phyloP scores from a whole-genome alignment of 1,139 yeast species.

The Debaryomyces sp. region DNA sequence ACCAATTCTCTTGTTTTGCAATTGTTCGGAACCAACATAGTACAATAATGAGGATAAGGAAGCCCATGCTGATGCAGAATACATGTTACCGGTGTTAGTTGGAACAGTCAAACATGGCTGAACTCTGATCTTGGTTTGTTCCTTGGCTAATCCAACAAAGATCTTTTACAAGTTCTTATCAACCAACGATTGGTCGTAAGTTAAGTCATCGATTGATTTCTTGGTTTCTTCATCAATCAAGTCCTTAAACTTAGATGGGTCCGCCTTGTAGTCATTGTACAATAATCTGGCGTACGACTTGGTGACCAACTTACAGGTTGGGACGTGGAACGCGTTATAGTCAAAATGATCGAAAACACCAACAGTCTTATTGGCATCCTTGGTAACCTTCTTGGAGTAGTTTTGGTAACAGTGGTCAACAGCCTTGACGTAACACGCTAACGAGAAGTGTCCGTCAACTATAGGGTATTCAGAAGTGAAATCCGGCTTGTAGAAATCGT shows the following conservation, averaged over 20 bases:
- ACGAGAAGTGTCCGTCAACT: slow-evolving; percentile 96
- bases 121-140: slow-evolving; percentile 67
- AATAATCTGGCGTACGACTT: slow-evolving; percentile 92
- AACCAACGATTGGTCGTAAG: slow-evolving; percentile 77
- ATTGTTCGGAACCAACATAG: slow-evolving; percentile 70
- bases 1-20: slow-evolving; percentile 86
- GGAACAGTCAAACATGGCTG: slow-evolving; percentile 83
- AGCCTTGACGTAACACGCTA: slow-evolving; percentile 93
- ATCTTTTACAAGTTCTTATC: slow-evolving; percentile 85
- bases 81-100: slow-evolving; percentile 98
- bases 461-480: slow-evolving; percentile 95
- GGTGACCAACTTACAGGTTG: slow-evolving; percentile 93
- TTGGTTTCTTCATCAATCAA: slow-evolving; percentile 57
- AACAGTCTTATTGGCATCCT: slow-evolving; percentile 55
- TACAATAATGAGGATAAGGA: slow-evolving; percentile 81
- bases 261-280: slow-evolving; percentile 81
- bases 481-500: slow-evolving; percentile 98
- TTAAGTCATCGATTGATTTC: slow-evolving; percentile 53
- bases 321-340: slow-evolving; percentile 97
- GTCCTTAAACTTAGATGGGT: slow-evolving; percentile 62
- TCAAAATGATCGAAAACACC: slow-evolving; percentile 77
- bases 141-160: slow-evolving; percentile 80
- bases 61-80: slow-evolving; percentile 93
- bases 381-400: slow-evolving; percentile 79
- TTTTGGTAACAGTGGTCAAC: slow-evolving; percentile 82